Percentiles rank a stretch among this genome's conserved stretches.
Evolutionary conservation across 2,329 filamentous ascomycete genomes (phyloP).

Genomic region (Chalaropsis ovoidea): DNA sequence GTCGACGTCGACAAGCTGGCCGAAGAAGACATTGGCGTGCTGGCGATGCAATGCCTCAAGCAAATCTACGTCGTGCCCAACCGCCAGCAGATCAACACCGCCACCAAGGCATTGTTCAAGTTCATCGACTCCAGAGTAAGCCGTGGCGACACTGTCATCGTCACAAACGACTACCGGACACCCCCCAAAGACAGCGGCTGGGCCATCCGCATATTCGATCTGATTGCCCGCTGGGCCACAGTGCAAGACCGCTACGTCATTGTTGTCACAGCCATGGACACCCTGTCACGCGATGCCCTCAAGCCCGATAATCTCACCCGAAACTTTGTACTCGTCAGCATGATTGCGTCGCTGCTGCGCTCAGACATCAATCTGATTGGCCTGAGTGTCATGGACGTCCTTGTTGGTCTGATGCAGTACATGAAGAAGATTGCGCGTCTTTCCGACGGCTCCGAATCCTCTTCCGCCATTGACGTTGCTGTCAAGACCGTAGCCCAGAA

Average conservation of each 20-base stretch:
- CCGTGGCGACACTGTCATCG: conserved; percentile 45
- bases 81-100: conserved; percentile 66
- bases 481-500: conserved; percentile 36
- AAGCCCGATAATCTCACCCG: conserved; percentile 61
- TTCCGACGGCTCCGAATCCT: conserved; percentile 33
- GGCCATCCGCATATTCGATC: conserved; percentile 71
- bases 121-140: conserved; percentile 57
- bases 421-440: conserved; percentile 68
- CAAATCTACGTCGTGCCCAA: conserved; percentile 77
- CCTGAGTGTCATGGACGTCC: conserved; percentile 88
- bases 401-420: conserved; percentile 75
- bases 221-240: conserved; percentile 76
- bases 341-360: conserved; percentile 72
- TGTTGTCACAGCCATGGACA: conserved; percentile 69
- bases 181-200: conserved; percentile 51
- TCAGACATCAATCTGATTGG: conserved; percentile 92
- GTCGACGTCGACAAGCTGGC: conserved; percentile 81
- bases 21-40: conserved; percentile 75
- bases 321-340: conserved; percentile 63
- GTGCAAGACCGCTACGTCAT: conserved; percentile 93
- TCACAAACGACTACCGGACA: conserved; percentile 40
- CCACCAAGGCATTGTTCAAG: conserved; percentile 60
- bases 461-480: conserved; percentile 27
- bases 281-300: conserved; percentile 56
- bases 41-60: conserved; percentile 78